Evolutionary conservation across 2,329 filamentous ascomycete genomes (phyloP), one percentile per base, ranked within the genome.

Genomic region (Mycocentrospora acerina): DNA sequence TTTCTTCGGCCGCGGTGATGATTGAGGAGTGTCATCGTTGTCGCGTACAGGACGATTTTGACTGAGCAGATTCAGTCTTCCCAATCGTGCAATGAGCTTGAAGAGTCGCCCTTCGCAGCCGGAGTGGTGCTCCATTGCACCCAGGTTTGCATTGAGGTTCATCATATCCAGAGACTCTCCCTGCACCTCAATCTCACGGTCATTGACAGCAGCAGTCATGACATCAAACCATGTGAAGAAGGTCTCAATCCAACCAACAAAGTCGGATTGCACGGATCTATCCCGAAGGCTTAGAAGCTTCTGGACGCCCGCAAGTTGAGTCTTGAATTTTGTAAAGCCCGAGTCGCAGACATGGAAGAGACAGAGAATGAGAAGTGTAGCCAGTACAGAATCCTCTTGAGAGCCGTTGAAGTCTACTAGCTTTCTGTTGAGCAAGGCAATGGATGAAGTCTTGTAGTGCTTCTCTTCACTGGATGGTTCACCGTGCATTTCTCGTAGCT

Each of bases 191-290:
- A 87, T 82, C 67, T 96, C 90, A 35, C 90, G 82, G 67, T 95
- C 88, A 55, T 96, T 96, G 61, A 95, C 88, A 35, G 86, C 90
- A 26, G 88, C 88, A 0, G 89, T 90, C 71, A 96, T 88, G 38
- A 90, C 88, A 65, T 96, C 91, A 62, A 95, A 94, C 77, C 91
- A 95, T 24, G 88, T 93, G 60, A 96, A 96, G 53, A 95, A 82
- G 28, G 88, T 83, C 57, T 94, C 88, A 73, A 95, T 91, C 90
- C 90, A 96, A 10, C 83, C 81, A 42, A 88, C 86, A 44, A 90
- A 86, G 34, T 82, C 72, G 10, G 74, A 74, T 30, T 80, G 66
- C 58, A 82, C 57, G 62, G 77, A 69, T 62, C 80, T 74, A 49
- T 85, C 80, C 42, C 90, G 80, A 71, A 95, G 80, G 4, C 83